These are phyloP conservation scores for Albifimbria verrucaria DNA, from an alignment of 2,329 filamentous ascomycete genomes.

Conservation along the genomic window DNA sequence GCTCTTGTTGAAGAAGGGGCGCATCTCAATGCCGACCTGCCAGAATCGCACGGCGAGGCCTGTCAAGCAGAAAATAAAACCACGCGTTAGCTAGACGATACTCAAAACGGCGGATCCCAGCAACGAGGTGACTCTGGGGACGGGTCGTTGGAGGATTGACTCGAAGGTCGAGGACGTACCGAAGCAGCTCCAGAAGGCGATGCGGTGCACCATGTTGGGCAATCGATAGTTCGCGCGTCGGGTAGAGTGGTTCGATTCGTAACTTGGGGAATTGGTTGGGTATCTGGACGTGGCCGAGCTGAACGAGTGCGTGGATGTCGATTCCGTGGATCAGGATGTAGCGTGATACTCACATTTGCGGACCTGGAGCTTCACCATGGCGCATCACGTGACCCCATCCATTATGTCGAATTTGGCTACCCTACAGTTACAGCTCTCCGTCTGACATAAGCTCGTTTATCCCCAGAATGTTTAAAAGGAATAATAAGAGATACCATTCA, in stretches of 20 bases:
- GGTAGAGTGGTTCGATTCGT: constrained; percentile 8
- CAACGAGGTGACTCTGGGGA: background rate
- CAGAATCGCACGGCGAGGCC: constrained; percentile 89
- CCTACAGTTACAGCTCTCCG: no score
- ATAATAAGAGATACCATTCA: no score
- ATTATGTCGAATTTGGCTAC: background rate
- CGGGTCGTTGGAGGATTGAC: constrained; percentile 8
- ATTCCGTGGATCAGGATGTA: background rate
- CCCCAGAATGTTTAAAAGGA: no score
- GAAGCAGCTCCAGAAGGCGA: constrained; percentile 87
- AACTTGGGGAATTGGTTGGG: constrained; percentile 13
- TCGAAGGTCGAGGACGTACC: constrained; percentile 56
- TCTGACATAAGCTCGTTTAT: no score
- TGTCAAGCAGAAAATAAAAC: constrained; percentile 32
- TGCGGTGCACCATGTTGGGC: constrained; percentile 56
- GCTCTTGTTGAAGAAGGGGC: constrained; percentile 81
- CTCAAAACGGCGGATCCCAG: background rate
- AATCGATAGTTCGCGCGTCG: constrained; percentile 20
- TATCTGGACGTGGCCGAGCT: background rate
- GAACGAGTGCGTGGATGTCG: background rate
- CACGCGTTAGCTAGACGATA: background rate
- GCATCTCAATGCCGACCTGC: constrained; percentile 98
- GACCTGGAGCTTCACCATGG: background rate
- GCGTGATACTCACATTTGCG: background rate
- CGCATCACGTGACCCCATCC: background rate